A percentile compares a stretch with the other conserved stretches of the same genome.
Conservation (phyloP, 495 filamentous ascomycete genomes). For the Penicillium mononematosum region DNA sequence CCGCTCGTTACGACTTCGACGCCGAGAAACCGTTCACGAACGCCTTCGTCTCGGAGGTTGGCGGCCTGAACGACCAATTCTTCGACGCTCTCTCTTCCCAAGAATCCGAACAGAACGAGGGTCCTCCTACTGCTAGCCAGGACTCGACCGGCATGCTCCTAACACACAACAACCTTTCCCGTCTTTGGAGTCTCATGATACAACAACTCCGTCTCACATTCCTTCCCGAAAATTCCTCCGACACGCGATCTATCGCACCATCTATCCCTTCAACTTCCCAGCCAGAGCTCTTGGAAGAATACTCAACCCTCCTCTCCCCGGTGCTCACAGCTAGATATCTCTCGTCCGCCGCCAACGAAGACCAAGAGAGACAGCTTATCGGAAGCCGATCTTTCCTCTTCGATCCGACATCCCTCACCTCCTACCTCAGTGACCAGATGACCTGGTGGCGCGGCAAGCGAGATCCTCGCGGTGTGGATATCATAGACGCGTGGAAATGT, state of each 20-base stretch:
- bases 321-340: conserved; percentile 48
- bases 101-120: conserved; percentile 33
- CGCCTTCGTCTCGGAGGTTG: conserved; percentile 75
- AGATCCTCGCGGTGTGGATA: conserved; percentile 71
- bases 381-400: conserved; percentile 69
- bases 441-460: conserved; percentile 85
- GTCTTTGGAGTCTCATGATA: conserved; percentile 69
- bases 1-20: conserved; percentile 67
- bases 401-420: conserved; percentile 58
- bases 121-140: conserved; percentile 34
- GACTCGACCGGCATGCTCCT: conserved; percentile 57
- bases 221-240: conserved; percentile 34
- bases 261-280: conserved; percentile 53
- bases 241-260: conserved; percentile 27
- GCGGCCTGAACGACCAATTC: conserved; percentile 61
- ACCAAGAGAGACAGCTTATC: conserved; percentile 49
- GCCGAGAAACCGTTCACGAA: conserved; percentile 68
- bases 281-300: conserved; percentile 57
- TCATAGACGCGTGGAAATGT: conserved; percentile 93
- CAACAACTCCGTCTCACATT: conserved; percentile 63
- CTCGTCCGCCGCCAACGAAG: conserved; percentile 33
- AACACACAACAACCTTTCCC: conserved; percentile 55
- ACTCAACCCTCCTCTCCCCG: conserved; percentile 45
- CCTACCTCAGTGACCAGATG: conserved; percentile 68
- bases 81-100: conserved; percentile 39